phyloP scores from a whole-genome alignment of 2,329 filamentous ascomycete species.

The Tolypocladium pustulatum region DNA sequence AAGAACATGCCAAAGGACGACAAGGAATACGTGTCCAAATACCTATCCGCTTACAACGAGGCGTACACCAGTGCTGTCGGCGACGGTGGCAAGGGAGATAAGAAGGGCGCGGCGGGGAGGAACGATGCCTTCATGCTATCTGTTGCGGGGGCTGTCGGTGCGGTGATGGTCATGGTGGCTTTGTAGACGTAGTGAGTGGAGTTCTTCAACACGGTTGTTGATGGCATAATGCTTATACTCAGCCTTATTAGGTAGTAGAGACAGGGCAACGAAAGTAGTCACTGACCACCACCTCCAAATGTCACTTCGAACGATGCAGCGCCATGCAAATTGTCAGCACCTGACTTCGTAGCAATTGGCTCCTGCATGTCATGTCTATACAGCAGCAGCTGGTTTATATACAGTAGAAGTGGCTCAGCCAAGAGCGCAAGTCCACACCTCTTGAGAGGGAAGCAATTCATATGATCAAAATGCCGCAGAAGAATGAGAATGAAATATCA shows the following conservation, averaged over 20 bases:
- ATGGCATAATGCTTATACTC: not conserved
- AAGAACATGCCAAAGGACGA: not conserved
- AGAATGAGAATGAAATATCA: not conserved
- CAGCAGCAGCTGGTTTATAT: not conserved
- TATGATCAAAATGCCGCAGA: not conserved
- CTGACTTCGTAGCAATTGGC: not conserved
- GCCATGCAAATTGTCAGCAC: not conserved
- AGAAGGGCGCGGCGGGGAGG: not conserved
- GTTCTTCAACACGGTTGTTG: not conserved
- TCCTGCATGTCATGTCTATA: not conserved
- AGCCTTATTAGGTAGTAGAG: not conserved
- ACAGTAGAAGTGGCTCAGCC: not conserved
- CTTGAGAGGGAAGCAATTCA: not conserved
- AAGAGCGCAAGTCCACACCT: not conserved
- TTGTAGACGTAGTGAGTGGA: not conserved
- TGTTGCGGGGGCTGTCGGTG: not conserved
- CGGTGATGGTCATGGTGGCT: not conserved
- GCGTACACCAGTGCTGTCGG: not conserved
- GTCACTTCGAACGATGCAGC: too few species aligned
- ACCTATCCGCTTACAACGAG: not conserved
- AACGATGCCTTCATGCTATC: not conserved
- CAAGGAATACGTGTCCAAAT: not conserved
- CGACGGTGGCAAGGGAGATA: not conserved
- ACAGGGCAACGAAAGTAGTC: too few species aligned
- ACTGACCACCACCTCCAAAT: not conserved